Percentiles rank a stretch among this genome's conserved stretches.
Conservation (phyloP, 2,329 filamentous ascomycete species). For the Ophioceras dolichostomum region DNA sequence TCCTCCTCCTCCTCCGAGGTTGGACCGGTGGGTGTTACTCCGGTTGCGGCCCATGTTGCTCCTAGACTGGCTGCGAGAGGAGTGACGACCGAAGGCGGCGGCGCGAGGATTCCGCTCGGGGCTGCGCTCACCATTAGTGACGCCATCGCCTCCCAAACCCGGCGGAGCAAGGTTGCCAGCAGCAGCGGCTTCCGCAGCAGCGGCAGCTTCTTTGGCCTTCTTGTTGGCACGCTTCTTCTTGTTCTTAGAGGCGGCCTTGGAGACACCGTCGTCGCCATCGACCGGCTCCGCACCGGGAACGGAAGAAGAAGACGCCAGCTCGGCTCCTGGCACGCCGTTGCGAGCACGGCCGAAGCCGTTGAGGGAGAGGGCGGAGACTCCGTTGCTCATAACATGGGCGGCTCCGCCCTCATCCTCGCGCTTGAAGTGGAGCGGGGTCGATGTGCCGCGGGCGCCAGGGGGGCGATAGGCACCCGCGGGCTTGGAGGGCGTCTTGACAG, state of each 20-base stretch:
- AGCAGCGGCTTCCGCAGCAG: conserved; percentile 42
- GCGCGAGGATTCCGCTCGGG: conserved; percentile 46
- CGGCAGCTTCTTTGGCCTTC: conserved; percentile 73
- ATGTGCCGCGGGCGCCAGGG: conserved; percentile 78
- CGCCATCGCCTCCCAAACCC: conserved; percentile 26
- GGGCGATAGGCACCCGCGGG: conserved; percentile 94
- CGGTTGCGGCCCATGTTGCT: conserved; percentile 35
- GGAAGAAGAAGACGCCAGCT: conserved; percentile 55
- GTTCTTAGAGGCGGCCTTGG: conserved; percentile 83
- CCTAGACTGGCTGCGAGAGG: conserved; percentile 39
- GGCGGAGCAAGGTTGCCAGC: conserved; percentile 35
- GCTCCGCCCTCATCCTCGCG: conserved; percentile 91
- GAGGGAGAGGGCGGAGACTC: conserved; percentile 55
- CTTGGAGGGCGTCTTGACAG: conserved; percentile 89
- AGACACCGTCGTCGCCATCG: conserved; percentile 62
- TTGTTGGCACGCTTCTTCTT: conserved; percentile 95
- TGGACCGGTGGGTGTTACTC: conserved; percentile 30
- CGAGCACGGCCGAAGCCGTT: conserved; percentile 73
- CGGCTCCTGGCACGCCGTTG: conserved; percentile 78
- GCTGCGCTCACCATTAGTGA: conserved; percentile 44
- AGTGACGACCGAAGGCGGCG: conserved; percentile 31
- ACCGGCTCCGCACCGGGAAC: conserved; percentile 40
- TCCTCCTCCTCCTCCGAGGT: not conserved
- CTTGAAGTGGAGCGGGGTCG: conserved; percentile 89
- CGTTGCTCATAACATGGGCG: conserved; percentile 71